These are phyloP conservation scores for Metarhizium rileyi DNA, from an alignment of 2,329 filamentous ascomycete genomes.

Conservation along the genomic window DNA sequence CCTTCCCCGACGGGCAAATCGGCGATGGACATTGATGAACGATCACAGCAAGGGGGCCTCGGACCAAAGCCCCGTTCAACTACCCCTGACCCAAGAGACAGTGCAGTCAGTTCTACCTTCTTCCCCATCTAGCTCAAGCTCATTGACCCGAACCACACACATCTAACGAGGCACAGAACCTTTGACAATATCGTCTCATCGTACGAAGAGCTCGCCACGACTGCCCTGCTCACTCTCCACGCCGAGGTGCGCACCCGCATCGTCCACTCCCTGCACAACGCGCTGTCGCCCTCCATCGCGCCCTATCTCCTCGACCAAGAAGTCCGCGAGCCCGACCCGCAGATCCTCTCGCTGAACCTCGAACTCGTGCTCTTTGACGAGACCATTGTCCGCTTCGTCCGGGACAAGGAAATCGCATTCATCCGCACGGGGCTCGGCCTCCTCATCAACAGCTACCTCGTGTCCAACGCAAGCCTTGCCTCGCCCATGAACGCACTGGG, in stretches of 20 bases:
- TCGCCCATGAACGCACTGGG: constrained; percentile 78
- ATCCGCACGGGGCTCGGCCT: constrained; percentile 66
- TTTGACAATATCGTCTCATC: constrained; percentile 83
- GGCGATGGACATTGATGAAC: constrained; percentile 76
- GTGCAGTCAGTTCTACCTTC: constrained; percentile 50
- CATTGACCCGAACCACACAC: not conserved
- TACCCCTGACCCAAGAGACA: constrained; percentile 81
- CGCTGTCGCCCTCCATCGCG: constrained; percentile 48
- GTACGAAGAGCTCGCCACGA: constrained; percentile 70
- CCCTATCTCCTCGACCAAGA: constrained; percentile 60
- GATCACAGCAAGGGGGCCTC: constrained; percentile 47
- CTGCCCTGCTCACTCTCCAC: constrained; percentile 75
- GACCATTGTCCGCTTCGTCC: constrained; percentile 63
- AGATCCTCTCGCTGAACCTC: constrained; percentile 73
- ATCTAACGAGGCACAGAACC: constrained; percentile 38
- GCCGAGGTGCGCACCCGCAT: constrained; percentile 81
- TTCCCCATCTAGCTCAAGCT: not conserved
- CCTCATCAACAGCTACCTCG: constrained; percentile 70
- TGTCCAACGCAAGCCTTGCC: constrained; percentile 60
- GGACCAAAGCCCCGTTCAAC: constrained; percentile 60
- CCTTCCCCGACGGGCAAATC: constrained; percentile 47
- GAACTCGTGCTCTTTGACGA: constrained; percentile 84
- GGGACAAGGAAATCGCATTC: constrained; percentile 60
- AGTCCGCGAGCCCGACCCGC: constrained; percentile 67
- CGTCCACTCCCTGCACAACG: constrained; percentile 63